A percentile compares a stretch with the other conserved stretches of the same genome.
Conservation (phyloP, 352 stramenopile genomes). For the Pilasporangium apinafurcum region DNA sequence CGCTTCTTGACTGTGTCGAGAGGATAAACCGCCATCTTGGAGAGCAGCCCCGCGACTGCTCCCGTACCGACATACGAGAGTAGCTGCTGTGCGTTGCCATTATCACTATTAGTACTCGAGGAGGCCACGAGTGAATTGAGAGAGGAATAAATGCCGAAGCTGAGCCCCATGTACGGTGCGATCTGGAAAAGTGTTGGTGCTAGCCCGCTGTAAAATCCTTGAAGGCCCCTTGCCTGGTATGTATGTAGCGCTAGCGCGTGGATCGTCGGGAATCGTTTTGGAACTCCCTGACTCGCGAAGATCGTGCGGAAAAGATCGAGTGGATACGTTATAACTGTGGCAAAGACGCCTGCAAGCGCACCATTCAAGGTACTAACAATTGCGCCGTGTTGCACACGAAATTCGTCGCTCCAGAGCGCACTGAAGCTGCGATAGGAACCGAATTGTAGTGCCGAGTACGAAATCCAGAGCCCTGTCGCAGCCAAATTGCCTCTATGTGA, state of each 20-base stretch:
- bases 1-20: conserved; percentile 96
- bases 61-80: conserved; percentile 75
- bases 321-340: conserved; percentile 90
- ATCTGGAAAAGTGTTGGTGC: conserved; percentile 88
- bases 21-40: conserved; percentile 92
- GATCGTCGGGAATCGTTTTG: conserved; percentile 78
- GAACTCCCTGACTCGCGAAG: conserved; percentile 88
- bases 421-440: conserved; percentile 50
- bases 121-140: conserved; percentile 32
- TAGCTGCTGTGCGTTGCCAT: conserved; percentile 22
- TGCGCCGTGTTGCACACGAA: conserved; percentile 10
- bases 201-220: conserved; percentile 89
- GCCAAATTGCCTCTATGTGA: conserved; percentile 49
- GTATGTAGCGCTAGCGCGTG: conserved; percentile 65
- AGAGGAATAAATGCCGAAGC: conserved; percentile 90
- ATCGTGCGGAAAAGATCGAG: conserved; percentile 93
- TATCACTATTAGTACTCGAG: conserved; percentile 5
- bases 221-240: conserved; percentile 58
- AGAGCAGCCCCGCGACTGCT: conserved; percentile 82
- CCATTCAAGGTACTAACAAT: conserved; percentile 74
- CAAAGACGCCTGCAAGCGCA: conserved; percentile 78
- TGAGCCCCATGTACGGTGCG: conserved; percentile 94
- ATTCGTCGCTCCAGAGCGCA: conserved; percentile 20
- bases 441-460: conserved; percentile 80
- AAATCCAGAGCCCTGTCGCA: conserved; percentile 71